Conservation (phyloP, 2,329 filamentous ascomycete genomes). For the Fusarium metavorans region DNA sequence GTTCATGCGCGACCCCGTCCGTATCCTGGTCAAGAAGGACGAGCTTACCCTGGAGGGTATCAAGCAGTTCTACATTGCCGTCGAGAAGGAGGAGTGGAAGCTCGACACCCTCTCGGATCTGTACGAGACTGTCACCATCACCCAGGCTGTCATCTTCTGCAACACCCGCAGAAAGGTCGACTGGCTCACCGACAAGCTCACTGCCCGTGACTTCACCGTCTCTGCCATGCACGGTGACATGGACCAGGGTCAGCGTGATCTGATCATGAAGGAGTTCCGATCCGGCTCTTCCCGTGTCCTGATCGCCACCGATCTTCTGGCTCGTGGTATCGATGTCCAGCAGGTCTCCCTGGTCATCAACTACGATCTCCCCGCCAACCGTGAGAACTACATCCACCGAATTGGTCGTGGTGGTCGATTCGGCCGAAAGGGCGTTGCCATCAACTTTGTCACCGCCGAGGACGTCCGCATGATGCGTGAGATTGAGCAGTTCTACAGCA, state of each 20-base stretch:
- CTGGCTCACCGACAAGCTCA: constrained; percentile 99
- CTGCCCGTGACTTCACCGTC: constrained; percentile 97
- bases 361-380: constrained; percentile 98
- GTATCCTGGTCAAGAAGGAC: constrained; percentile 99
- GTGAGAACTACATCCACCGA: constrained; percentile 99
- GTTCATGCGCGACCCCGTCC: constrained; percentile 99
- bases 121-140: constrained; percentile 99
- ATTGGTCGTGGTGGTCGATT: constrained; percentile 99
- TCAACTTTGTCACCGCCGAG: constrained; percentile 99
- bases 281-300: constrained; percentile 98
- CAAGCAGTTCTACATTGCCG: constrained; percentile 99
- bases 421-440: constrained; percentile 99
- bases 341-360: constrained; percentile 99
- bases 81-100: constrained; percentile 99
- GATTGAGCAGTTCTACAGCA: constrained; percentile 99
- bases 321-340: constrained; percentile 99
- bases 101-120: constrained; percentile 98
- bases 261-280: constrained; percentile 99
- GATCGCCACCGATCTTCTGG: constrained; percentile 96
- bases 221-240: constrained; percentile 99
- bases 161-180: constrained; percentile 99
- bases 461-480: constrained; percentile 99
- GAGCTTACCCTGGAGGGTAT: constrained; percentile 99
- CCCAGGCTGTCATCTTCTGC: constrained; percentile 99
- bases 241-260: constrained; percentile 96